Evolutionary conservation across 2,329 filamentous ascomycete genomes (phyloP).

Genomic region (Penicillium frequentans): DNA sequence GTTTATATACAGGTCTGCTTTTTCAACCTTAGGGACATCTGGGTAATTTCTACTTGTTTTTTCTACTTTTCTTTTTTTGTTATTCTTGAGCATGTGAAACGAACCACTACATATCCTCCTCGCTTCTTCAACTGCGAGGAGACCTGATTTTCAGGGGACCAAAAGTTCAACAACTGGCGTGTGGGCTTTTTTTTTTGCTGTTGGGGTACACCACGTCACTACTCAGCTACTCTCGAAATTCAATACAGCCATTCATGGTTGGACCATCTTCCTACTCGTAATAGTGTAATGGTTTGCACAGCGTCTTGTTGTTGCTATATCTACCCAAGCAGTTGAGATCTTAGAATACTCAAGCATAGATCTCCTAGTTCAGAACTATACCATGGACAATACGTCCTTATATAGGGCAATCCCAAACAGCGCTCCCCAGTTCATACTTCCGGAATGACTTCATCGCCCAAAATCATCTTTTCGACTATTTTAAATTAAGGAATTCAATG

Average conservation of each 20-base stretch:
- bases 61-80: slow-evolving; percentile 22
- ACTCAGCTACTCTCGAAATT: slow-evolving; percentile 5
- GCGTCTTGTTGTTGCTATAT: too few relatives aligned
- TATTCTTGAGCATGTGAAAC: slow-evolving; percentile 18
- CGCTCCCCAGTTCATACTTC: too few relatives aligned
- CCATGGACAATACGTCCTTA: too few relatives aligned
- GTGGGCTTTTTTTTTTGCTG: slow-evolving; percentile 13
- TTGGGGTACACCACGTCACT: slow-evolving; percentile 14
- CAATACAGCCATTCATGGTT: slow-evolving; percentile 5
- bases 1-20: slow-evolving; percentile 42
- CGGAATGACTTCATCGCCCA: too few relatives aligned
- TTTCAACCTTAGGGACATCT: slow-evolving; percentile 40
- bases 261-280: background rate
- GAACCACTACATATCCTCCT: slow-evolving; percentile 21
- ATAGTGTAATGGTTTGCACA: background rate
- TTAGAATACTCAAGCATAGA: too few relatives aligned
- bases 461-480: background rate
- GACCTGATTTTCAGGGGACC: slow-evolving; percentile 17
- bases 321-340: too few relatives aligned
- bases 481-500: background rate
- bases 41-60: slow-evolving; percentile 27
- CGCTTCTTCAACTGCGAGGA: slow-evolving; percentile 25
- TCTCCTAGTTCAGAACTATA: too few relatives aligned
- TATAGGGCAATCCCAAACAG: too few relatives aligned
- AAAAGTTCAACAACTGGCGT: slow-evolving; percentile 26